These are phyloP conservation scores for Sideroxylon spinosum DNA, from an alignment of 179 eudicot species.

Conservation along the genomic window DNA sequence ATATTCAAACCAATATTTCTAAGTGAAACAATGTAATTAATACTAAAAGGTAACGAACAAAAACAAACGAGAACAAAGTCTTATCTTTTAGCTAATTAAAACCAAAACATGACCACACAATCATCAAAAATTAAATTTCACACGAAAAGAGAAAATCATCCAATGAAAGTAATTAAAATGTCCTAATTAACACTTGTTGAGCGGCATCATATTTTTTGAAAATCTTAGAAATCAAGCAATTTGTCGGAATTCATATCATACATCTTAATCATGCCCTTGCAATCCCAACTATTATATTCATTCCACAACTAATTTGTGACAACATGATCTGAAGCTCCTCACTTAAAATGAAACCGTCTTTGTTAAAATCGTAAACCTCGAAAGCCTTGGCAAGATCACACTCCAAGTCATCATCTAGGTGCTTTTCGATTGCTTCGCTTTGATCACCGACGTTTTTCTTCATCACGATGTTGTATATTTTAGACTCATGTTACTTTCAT, in stretches of 20 bases:
- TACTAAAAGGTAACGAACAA: no score
- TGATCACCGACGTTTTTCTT: neutral
- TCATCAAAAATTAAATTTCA: no score
- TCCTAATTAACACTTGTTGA: no score
- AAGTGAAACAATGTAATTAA: no score
- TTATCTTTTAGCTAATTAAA: no score
- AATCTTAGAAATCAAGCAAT: slow-evolving; percentile 65
- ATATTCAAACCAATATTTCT: no score
- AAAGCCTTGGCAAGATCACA: slow-evolving; percentile 54
- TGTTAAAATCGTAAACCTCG: slow-evolving; percentile 58
- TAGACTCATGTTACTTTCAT: no score
- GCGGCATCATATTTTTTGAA: slow-evolving; percentile 60
- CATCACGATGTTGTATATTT: slow-evolving; percentile 28
- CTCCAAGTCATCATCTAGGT: slow-evolving; percentile 17
- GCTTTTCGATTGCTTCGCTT: neutral
- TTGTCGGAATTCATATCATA: slow-evolving; percentile 62
- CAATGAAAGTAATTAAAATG: no score
- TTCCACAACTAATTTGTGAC: slow-evolving; percentile 52
- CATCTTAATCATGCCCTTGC: slow-evolving; percentile 39
- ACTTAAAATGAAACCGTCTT: slow-evolving; percentile 59
- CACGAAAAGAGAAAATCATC: no score
- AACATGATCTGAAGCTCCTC: slow-evolving; percentile 62
- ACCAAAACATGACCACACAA: no score
- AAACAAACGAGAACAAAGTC: no score
- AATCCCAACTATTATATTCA: slow-evolving; percentile 37